Conservation (phyloP, 306 rosid genomes). For the Sicyos edulis region DNA sequence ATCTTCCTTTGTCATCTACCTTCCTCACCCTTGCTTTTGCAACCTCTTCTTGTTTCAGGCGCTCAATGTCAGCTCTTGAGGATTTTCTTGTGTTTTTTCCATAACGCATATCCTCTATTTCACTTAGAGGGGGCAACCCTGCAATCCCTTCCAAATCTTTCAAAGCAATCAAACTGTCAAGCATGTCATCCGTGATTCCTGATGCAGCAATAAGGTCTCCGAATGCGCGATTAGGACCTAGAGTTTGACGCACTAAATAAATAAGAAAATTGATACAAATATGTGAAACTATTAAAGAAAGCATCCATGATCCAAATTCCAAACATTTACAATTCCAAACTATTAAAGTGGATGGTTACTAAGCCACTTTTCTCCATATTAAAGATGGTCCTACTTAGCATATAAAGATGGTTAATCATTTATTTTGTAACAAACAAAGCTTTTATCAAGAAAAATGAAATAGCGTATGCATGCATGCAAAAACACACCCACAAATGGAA, state of each 20-base stretch:
- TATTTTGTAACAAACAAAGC: too few relatives aligned
- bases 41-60: conserved; percentile 79
- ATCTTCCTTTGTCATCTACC: conserved; percentile 83
- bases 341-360: background rate
- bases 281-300: conserved; percentile 11
- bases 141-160: conserved; percentile 70
- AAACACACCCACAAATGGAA: too few relatives aligned
- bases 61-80: conserved; percentile 76
- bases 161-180: conserved; percentile 80
- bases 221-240: conserved; percentile 79
- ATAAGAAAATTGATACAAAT: background rate
- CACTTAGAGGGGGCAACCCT: conserved; percentile 82
- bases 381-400: too few relatives aligned
- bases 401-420: background rate
- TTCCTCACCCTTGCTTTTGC: conserved; percentile 84
- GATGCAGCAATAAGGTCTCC: conserved; percentile 88
- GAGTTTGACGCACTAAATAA: conserved; percentile 14
- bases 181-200: conserved; percentile 90
- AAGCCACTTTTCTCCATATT: background rate
- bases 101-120: conserved; percentile 64
- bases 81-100: conserved; percentile 66
- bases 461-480: too few relatives aligned
- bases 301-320: background rate
- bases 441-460: too few relatives aligned
- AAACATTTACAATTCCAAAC: too few relatives aligned